Evolutionary conservation across 1,284 basidiomycete species (phyloP), one percentile per base, ranked within the genome.

Genomic region (Irpex sp.): DNA sequence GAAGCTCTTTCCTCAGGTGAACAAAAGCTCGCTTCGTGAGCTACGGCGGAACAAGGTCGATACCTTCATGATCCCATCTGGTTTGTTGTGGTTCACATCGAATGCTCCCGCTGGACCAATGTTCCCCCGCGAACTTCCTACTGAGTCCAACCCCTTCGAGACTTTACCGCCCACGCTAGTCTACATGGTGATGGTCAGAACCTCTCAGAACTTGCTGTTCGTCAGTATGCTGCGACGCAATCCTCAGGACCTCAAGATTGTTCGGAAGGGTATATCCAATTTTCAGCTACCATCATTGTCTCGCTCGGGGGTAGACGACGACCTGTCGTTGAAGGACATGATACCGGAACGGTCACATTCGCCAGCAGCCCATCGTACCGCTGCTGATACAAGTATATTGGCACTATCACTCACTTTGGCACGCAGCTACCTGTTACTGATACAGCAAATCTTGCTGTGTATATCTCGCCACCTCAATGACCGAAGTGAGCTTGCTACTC

Each of bases 401-500:
- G 75, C 77, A 5, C 69, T 88, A 43, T 90, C 88, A 5, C 70
- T 88, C 59, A 79, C 84, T 49, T 74, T 93, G 33, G 83, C 88
- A 1, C 81, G 90, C 19, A 92, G 89, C 63, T 86, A 93, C 75
- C 71, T 93, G 39, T 76, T 90, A 5, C 77, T 93, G 35, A 79
- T 90, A n/a, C 82, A 83, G 3, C 86, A 90, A 67, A 79, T 92
- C 6, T 92, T 93, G 70, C 81, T 85, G 15, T 86, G 83, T 1
- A 83, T 93, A 78, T 87, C 90, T n/a, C 79, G 90, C 26, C 89
- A 92, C 74, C 79, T 92, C 62, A 92, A 84, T 68, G 89, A 92
- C 68, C 80, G 88, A n/a, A 81, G 81, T 46, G 92, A 94, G 68
- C 76, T 94, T 19, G 83, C 84, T 1, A 74, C 87, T 49, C 81